A percentile compares a stretch with the other conserved stretches of the same genome.
These are phyloP conservation scores for Thelonectria discophora DNA, from an alignment of 2,329 filamentous ascomycete genomes.

Conservation along the genomic window DNA sequence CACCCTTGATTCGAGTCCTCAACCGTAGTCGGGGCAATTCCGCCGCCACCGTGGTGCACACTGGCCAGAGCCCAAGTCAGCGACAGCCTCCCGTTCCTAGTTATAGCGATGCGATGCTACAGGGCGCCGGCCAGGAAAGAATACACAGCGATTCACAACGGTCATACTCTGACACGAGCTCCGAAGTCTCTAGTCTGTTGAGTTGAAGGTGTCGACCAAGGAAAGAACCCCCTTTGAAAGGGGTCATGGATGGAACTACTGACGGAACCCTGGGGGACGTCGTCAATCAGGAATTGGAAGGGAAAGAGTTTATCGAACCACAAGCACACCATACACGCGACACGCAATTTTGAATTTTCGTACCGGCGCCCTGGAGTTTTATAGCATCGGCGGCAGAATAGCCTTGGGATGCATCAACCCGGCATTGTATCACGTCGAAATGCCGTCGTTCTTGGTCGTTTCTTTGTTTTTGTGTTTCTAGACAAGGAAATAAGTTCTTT, in stretches of 20 bases:
- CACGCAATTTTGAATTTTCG: slow-evolving; percentile 30
- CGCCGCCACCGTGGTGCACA: slow-evolving; percentile 49
- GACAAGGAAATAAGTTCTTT: slow-evolving; percentile 25
- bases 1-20: slow-evolving; percentile 60
- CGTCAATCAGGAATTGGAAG: slow-evolving; percentile 33
- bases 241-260: slow-evolving; percentile 14
- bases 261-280: slow-evolving; percentile 13
- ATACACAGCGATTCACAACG: slow-evolving; percentile 38
- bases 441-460: slow-evolving; percentile 19
- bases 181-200: slow-evolving; percentile 9
- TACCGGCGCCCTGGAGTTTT: slow-evolving; percentile 43
- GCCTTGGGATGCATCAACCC: slow-evolving; percentile 4
- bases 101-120: slow-evolving; percentile 78
- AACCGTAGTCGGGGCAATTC: slow-evolving; percentile 63
- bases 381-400: slow-evolving; percentile 33
- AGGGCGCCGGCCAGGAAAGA: slow-evolving; percentile 51
- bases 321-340: slow-evolving; percentile 30
- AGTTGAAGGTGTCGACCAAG: neutral
- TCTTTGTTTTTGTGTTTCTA: slow-evolving; percentile 27
- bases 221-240: slow-evolving; percentile 1
- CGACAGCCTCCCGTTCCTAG: slow-evolving; percentile 76
- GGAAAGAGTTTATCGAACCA: slow-evolving; percentile 22
- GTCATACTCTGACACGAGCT: slow-evolving; percentile 23
- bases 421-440: slow-evolving; percentile 1
- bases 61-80: slow-evolving; percentile 35